A percentile compares a stretch with the other conserved stretches of the same genome.
phyloP scores from a whole-genome alignment of 345 rosid genomes.

The Gossypium longicalyx region DNA sequence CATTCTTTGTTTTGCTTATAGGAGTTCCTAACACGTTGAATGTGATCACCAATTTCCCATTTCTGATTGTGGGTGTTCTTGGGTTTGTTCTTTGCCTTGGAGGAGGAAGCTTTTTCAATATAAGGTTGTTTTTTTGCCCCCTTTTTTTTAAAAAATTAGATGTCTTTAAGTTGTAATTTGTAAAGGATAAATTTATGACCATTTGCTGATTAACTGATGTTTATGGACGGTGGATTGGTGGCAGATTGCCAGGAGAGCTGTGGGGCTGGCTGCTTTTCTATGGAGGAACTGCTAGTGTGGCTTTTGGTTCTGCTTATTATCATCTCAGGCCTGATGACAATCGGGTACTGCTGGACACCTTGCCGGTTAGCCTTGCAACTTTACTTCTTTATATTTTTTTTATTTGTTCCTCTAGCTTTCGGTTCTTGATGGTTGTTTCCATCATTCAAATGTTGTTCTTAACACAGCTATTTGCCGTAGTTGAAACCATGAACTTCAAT shows the following conservation, averaged over 20 bases:
- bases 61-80: slow-evolving; percentile 71
- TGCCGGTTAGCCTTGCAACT: slow-evolving; percentile 62
- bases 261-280: slow-evolving; percentile 80
- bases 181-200: background rate
- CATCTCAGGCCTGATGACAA: slow-evolving; percentile 77
- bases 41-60: slow-evolving; percentile 81
- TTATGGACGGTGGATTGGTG: slow-evolving; percentile 18
- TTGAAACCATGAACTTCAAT: background rate
- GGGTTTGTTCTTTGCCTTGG: slow-evolving; percentile 68
- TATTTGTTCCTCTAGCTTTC: background rate
- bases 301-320: slow-evolving; percentile 85
- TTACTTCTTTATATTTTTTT: slow-evolving; percentile 6
- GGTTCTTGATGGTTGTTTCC: background rate
- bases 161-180: background rate
- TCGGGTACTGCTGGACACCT: slow-evolving; percentile 64
- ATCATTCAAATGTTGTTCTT: background rate
- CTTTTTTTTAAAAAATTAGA: background rate
- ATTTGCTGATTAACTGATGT: background rate
- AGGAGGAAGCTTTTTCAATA: slow-evolving; percentile 61
- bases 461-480: background rate
- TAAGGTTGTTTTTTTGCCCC: slow-evolving; percentile 36
- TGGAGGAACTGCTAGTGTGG: slow-evolving; percentile 44
- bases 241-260: slow-evolving; percentile 70
- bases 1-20: slow-evolving; percentile 29
- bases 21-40: slow-evolving; percentile 89